These are phyloP conservation scores for Stemphylium vesicarium DNA, from an alignment of 2,329 filamentous ascomycete genomes.

Conservation along the genomic window DNA sequence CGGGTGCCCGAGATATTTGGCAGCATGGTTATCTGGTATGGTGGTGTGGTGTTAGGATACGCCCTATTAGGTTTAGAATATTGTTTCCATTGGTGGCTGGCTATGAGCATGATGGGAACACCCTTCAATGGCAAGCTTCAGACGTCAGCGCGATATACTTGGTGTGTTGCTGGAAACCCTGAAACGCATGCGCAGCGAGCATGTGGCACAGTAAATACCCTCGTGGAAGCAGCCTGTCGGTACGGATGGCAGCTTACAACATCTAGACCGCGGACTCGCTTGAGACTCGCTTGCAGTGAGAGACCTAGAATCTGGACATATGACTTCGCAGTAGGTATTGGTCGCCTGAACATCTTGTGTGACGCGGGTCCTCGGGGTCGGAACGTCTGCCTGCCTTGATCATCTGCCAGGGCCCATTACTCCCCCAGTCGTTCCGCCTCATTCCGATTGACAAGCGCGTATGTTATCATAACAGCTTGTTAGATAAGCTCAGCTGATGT, in stretches of 20 bases:
- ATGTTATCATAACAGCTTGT: not conserved
- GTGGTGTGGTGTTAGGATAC: too few relatives aligned
- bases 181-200: not conserved
- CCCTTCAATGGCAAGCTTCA: too few relatives aligned
- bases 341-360: constrained; percentile 8
- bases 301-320: not conserved
- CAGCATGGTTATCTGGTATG: too few relatives aligned
- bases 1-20: too few relatives aligned
- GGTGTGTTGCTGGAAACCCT: not conserved
- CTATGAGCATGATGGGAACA: too few relatives aligned
- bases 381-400: constrained; percentile 2
- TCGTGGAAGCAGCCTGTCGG: not conserved
- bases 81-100: too few relatives aligned
- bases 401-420: constrained; percentile 4
- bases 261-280: not conserved
- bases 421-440: constrained; percentile 1
- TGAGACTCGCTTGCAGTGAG: not conserved
- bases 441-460: not conserved
- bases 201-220: not conserved
- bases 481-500: constrained; percentile 21
- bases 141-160: too few relatives aligned
- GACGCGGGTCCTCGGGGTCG: constrained; percentile 3
- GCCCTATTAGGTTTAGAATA: too few relatives aligned
- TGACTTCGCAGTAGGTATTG: not conserved
- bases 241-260: not conserved